Conservation (phyloP, 371 early-diverging fungal species). For the Fennellomyces sp. region DNA sequence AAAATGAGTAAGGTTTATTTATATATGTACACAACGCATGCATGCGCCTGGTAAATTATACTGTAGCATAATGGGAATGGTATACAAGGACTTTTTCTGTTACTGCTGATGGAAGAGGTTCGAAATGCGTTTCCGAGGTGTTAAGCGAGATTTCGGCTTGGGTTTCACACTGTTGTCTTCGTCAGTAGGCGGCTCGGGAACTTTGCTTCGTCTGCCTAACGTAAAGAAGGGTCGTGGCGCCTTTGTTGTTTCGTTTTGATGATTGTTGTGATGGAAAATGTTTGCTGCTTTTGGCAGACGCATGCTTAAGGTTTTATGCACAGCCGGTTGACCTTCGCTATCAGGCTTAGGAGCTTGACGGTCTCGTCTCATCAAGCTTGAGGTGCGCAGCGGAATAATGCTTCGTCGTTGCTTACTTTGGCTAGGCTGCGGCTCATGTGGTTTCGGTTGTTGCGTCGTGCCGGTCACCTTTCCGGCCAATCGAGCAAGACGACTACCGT, state of each 20-base stretch:
- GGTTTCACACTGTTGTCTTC: background rate
- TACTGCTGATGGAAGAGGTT: background rate
- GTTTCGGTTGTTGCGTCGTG: background rate
- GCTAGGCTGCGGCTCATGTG: background rate
- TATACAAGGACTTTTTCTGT: background rate
- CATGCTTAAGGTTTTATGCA: slow-evolving; percentile 4
- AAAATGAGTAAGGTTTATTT: background rate
- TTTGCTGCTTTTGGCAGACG: background rate
- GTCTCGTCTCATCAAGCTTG: too few species aligned
- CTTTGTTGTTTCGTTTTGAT: background rate
- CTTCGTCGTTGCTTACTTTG: background rate
- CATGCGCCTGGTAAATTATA: background rate
- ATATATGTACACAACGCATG: slow-evolving; percentile 1
- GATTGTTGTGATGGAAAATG: background rate
- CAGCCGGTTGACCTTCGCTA: too few species aligned
- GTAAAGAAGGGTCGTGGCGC: background rate
- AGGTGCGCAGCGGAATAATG: background rate
- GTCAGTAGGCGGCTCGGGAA: background rate
- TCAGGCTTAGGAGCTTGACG: too few species aligned
- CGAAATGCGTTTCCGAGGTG: background rate
- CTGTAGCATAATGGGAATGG: background rate
- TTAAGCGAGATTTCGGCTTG: background rate
- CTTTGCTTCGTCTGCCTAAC: slow-evolving; percentile 1
- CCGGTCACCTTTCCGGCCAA: background rate
- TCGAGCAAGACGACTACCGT: background rate